Evolutionary conservation across 2,329 filamentous ascomycete species (phyloP).

Genomic region (Apiospora marii): DNA sequence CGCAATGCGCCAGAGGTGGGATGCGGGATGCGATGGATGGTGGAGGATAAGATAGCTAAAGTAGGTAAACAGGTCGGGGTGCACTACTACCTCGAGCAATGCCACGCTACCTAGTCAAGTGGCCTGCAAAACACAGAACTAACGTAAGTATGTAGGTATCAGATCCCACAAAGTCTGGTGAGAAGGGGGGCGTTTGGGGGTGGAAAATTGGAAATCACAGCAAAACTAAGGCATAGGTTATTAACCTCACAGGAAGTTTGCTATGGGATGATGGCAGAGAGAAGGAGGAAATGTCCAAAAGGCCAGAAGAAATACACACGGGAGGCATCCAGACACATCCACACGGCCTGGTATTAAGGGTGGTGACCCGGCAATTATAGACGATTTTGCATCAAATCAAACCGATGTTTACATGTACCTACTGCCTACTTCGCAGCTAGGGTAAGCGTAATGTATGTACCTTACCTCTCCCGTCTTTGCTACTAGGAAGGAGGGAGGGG

Average conservation of each 20-base stretch:
- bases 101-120: constrained; percentile 2
- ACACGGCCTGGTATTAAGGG: neutral
- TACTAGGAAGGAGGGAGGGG: neutral
- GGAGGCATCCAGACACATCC: neutral
- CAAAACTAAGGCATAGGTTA: neutral
- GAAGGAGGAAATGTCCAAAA: neutral
- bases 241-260: neutral
- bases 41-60: neutral
- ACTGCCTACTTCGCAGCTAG: no score
- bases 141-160: neutral
- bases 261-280: neutral
- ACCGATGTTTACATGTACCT: neutral
- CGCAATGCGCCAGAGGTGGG: constrained; percentile 10
- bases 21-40: neutral
- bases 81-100: neutral
- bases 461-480: neutral
- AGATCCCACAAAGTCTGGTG: neutral
- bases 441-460: no score
- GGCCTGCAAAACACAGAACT: neutral
- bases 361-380: constrained; percentile 18
- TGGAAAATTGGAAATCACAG: neutral
- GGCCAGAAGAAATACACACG: neutral
- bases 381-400: neutral
- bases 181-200: neutral
- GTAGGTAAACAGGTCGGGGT: neutral